Base-by-base conservation (phyloP, 371 early-diverging fungal species). In the Rhizopus delemar region DNA sequence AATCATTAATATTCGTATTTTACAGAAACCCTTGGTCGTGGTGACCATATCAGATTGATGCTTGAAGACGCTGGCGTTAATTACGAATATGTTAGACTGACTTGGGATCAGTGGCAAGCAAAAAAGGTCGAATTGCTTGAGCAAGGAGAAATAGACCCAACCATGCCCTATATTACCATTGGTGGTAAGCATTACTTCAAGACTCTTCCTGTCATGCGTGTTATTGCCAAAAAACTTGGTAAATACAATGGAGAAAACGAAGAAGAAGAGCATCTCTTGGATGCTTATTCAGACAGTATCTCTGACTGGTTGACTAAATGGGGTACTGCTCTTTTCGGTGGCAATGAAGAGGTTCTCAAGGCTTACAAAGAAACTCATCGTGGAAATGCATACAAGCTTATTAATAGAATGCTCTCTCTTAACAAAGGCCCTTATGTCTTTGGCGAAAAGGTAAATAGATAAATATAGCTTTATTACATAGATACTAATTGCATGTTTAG, bases 41-140 rank as follows among this genome's bases (percentile, higher is more conserved):
- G 70, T 53, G 74, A 70, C 31, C 12, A 43, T 11, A 9, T 70
- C 8, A 65, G 65, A 11, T 49, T 70, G 11, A 39, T 73, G 13
- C 59, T 73, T 15, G 54, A 68, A 46, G 74, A 73, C 34, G 62
- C 70, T 16, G 68, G 66, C 11, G 48, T 63, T 32, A 41, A 61
- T 0, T 60, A 68, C 22, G 66, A 70, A 22, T 73, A 70, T 43
- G 41, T 59, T 4, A 54, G 63, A 33, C 16, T 46, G 5, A 46
- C 35, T 9, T 12, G n/a, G 16, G 62, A 59, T 29, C 51, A 65
- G n/a, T 70, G 68, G 60, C 2, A 32, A 16, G 56, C 33, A 5
- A 16, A 48, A 6, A 73, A 70, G 56, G 35, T 41, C 35, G 39
- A 65, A 3, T 31, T 67, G 36, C 4, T 55, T 0, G 35, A 45